phyloP scores from a whole-genome alignment of 164 flowering plant genomes.

The Litsea cubeba region DNA sequence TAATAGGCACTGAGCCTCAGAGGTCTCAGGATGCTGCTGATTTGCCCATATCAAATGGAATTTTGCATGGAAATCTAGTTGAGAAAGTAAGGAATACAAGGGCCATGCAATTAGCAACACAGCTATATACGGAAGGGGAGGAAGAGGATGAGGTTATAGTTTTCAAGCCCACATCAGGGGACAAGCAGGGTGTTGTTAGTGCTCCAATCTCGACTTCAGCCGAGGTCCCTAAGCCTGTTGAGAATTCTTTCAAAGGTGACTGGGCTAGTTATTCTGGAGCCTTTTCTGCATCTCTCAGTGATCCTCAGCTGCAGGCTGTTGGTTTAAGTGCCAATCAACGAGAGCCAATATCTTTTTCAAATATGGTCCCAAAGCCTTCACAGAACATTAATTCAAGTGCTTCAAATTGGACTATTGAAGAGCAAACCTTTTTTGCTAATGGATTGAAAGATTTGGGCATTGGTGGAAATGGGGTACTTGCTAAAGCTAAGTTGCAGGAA shows the following conservation, averaged over 20 bases:
- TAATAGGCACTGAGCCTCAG: slow-evolving; percentile 50
- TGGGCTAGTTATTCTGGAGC: slow-evolving; percentile 20
- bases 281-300: slow-evolving; percentile 26
- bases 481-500: slow-evolving; percentile 31
- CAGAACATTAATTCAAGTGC: slow-evolving; percentile 32
- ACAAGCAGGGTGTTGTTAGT: slow-evolving; percentile 38
- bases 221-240: slow-evolving; percentile 29
- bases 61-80: slow-evolving; percentile 22
- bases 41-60: slow-evolving; percentile 17
- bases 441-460: slow-evolving; percentile 46
- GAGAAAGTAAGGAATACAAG: slow-evolving; percentile 19
- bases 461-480: slow-evolving; percentile 41
- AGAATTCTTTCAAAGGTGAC: slow-evolving; percentile 27
- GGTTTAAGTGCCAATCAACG: slow-evolving; percentile 20
- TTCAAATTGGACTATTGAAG: slow-evolving; percentile 49
- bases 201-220: slow-evolving; percentile 23
- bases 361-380: slow-evolving; percentile 26
- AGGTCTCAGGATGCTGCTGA: slow-evolving; percentile 30
- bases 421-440: slow-evolving; percentile 33
- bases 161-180: slow-evolving; percentile 63
- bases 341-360: slow-evolving; percentile 27
- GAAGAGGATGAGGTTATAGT: slow-evolving; percentile 95
- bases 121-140: slow-evolving; percentile 42
- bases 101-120: slow-evolving; percentile 23
- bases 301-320: slow-evolving; percentile 22